These are phyloP conservation scores for Phytophthora nicotianae DNA, from an alignment of 352 stramenopile genomes.

Conservation along the genomic window DNA sequence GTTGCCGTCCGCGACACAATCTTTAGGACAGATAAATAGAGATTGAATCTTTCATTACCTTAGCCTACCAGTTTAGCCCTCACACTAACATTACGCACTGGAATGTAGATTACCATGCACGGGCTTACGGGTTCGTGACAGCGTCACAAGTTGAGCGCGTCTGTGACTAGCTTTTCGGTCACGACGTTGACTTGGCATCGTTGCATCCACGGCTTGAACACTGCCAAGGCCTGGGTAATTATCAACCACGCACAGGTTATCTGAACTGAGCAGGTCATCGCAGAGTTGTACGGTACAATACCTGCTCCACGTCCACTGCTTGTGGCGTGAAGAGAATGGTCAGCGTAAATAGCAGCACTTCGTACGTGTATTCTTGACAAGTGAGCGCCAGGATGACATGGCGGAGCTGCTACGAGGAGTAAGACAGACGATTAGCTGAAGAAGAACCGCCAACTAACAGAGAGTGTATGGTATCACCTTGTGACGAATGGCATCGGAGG, in stretches of 20 bases:
- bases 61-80: background rate
- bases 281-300: background rate
- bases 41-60: conserved; percentile 2
- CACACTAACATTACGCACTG: no score
- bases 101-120: no score
- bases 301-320: conserved; percentile 17
- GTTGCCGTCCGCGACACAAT: conserved; percentile 5
- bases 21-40: conserved; percentile 10
- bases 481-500: conserved; percentile 15
- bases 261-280: conserved; percentile 1
- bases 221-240: background rate
- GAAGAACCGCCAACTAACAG: background rate
- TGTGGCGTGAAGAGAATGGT: conserved; percentile 26
- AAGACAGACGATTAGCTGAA: background rate
- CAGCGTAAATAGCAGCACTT: conserved; percentile 20
- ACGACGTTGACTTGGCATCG: conserved; percentile 20
- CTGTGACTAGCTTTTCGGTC: conserved; percentile 17
- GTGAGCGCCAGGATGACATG: conserved; percentile 18
- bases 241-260: conserved; percentile 2
- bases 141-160: conserved; percentile 12
- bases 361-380: conserved; percentile 18
- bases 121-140: background rate
- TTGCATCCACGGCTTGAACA: conserved; percentile 24
- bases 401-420: conserved; percentile 10
- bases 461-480: conserved; percentile 7